Conservation (phyloP, 345 rosid species). For the Acer yangbiense region DNA sequence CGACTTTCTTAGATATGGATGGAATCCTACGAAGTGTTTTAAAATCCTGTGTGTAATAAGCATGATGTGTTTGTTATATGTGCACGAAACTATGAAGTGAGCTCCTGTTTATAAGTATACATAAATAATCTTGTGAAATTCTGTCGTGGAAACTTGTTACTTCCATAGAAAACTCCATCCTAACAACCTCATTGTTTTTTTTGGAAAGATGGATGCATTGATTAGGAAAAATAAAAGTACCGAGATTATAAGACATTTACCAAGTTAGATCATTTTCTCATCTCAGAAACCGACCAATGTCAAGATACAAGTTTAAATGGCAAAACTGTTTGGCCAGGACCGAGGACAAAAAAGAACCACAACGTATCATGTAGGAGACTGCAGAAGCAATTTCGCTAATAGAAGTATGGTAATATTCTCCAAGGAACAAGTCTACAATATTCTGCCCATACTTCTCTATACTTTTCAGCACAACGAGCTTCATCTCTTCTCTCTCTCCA, state of each 20-base stretch:
- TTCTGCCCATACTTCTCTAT: slow-evolving; percentile 79
- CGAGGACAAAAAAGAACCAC: neutral
- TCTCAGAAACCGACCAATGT: neutral
- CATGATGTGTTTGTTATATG: too few relatives aligned
- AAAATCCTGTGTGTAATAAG: too few relatives aligned
- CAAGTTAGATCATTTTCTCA: neutral
- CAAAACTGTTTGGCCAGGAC: neutral
- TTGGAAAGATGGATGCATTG: too few relatives aligned
- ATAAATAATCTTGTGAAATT: too few relatives aligned
- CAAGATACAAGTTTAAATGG: neutral
- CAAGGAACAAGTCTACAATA: slow-evolving; percentile 76
- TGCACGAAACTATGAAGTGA: too few relatives aligned
- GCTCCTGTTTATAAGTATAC: too few relatives aligned
- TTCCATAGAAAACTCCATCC: too few relatives aligned
- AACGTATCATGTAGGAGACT: neutral
- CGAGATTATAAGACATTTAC: neutral
- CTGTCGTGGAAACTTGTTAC: too few relatives aligned
- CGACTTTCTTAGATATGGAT: too few relatives aligned
- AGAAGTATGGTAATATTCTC: slow-evolving; percentile 86
- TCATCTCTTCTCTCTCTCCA: slow-evolving; percentile 95
- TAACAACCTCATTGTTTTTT: too few relatives aligned
- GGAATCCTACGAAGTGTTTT: too few relatives aligned
- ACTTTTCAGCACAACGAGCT: slow-evolving; percentile 85
- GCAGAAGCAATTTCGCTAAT: slow-evolving; percentile 29
- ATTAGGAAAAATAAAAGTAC: neutral